A percentile compares a stretch with the other conserved stretches of the same genome.
Conservation (phyloP, 192 early-diverging fungal species). For the Coemansia interrupta region DNA sequence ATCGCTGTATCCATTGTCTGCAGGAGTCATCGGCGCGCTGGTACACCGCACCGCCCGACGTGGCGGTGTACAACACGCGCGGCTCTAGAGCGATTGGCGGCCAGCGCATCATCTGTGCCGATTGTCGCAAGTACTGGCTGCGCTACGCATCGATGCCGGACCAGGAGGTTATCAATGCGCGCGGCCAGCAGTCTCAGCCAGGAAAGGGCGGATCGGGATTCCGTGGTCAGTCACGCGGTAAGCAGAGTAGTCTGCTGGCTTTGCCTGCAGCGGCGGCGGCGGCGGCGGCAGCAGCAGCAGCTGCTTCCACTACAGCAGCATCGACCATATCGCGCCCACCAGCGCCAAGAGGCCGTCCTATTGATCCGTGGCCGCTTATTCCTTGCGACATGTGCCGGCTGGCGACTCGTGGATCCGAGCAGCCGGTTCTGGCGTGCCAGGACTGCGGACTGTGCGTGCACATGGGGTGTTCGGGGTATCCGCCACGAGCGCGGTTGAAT, state of each 20-base stretch:
- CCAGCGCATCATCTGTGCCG: conserved; percentile 39
- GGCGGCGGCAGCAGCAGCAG: background rate
- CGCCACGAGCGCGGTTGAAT: conserved; percentile 13
- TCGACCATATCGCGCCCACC: background rate
- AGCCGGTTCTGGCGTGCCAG: conserved; percentile 29
- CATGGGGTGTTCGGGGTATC: conserved; percentile 42
- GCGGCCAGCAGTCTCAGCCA: conserved; percentile 9
- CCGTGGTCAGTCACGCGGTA: background rate
- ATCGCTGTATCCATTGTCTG: conserved; percentile 41
- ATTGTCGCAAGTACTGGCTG: conserved; percentile 42
- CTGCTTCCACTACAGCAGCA: conserved; percentile 3
- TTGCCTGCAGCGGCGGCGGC: conserved; percentile 3
- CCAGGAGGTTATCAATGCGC: conserved; percentile 28
- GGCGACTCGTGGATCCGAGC: conserved; percentile 9
- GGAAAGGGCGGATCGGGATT: background rate
- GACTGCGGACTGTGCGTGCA: conserved; percentile 52
- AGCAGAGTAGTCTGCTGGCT: background rate
- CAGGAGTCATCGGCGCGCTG: conserved; percentile 25
- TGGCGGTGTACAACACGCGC: conserved; percentile 31
- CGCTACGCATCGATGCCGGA: conserved; percentile 46
- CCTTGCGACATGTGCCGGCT: conserved; percentile 39
- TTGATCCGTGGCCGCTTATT: conserved; percentile 27
- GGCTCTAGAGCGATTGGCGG: conserved; percentile 18
- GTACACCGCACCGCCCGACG: conserved; percentile 32
- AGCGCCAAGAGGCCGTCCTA: conserved; percentile 12